phyloP scores from a whole-genome alignment of 2,329 filamentous ascomycete species.

The Mariannaea sp. region DNA sequence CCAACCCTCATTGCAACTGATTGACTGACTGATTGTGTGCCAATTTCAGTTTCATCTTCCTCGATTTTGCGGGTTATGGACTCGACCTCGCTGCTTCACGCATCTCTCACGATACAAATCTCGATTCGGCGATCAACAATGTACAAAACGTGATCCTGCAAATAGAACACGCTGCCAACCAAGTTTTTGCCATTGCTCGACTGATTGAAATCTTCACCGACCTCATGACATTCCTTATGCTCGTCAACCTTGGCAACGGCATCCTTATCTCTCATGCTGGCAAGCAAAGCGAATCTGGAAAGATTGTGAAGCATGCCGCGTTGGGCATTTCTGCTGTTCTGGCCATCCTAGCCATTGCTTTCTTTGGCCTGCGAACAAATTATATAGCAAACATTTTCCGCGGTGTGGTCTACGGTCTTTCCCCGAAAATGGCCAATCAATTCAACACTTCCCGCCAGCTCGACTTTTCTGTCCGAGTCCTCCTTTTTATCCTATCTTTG shows the following conservation, averaged over 20 bases:
- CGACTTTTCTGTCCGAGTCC: conserved; percentile 18
- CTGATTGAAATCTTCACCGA: conserved; percentile 21
- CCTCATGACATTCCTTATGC: conserved; percentile 31
- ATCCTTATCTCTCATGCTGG: conserved; percentile 26
- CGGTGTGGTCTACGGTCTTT: background rate
- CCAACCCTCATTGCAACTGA: too few species aligned
- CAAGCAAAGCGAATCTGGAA: conserved; percentile 9
- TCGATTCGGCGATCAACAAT: background rate
- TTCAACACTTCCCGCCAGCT: conserved; percentile 12
- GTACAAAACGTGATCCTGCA: too few species aligned
- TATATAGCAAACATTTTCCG: too few species aligned
- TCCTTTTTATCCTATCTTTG: conserved; percentile 28
- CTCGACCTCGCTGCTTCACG: conserved; percentile 16
- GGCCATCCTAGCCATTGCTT: conserved; percentile 17
- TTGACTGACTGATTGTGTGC: too few species aligned
- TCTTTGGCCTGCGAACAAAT: conserved; percentile 30
- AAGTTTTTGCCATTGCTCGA: conserved; percentile 5
- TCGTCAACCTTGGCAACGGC: conserved; percentile 31
- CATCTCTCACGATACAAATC: background rate
- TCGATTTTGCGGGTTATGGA: conserved; percentile 21
- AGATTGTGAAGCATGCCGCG: conserved; percentile 19
- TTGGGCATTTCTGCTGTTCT: conserved; percentile 26
- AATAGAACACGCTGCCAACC: conserved; percentile 11
- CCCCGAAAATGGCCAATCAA: background rate
- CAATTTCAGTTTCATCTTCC: conserved; percentile 32